Percentiles rank a stretch among this genome's conserved stretches.
Conservation (phyloP, 345 rosid species). For the Brassica cretica region DNA sequence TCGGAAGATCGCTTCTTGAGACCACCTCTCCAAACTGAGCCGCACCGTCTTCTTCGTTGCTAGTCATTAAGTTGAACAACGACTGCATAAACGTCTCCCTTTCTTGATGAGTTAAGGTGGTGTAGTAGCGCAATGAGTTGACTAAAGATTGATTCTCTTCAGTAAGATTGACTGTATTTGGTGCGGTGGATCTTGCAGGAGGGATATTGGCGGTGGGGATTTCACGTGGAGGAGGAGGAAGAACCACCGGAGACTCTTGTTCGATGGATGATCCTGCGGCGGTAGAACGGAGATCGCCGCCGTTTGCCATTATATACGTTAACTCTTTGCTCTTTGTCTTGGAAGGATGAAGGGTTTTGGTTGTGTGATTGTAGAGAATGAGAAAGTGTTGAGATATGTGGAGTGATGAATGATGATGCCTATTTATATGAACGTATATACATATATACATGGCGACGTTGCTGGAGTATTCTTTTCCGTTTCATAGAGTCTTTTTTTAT, state of each 20-base stretch:
- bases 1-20: background rate
- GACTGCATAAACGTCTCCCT: background rate
- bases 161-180: background rate
- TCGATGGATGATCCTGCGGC: background rate
- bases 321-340: background rate
- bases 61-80: constrained; percentile 4
- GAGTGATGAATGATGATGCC: constrained; percentile 5
- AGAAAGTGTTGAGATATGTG: background rate
- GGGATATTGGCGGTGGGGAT: background rate
- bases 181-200: background rate
- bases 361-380: constrained; percentile 11
- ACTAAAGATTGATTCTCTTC: background rate
- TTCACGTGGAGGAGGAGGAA: background rate
- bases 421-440: background rate
- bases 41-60: background rate
- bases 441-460: background rate
- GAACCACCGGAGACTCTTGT: background rate
- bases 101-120: background rate
- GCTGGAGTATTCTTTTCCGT: background rate
- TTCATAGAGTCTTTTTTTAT: background rate
- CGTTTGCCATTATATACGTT: background rate
- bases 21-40: background rate
- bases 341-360: background rate
- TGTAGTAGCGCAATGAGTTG: background rate
- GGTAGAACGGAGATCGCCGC: background rate